These are phyloP conservation scores for Pyracantha coccinea DNA, from an alignment of 331 rosid species.

Conservation along the genomic window DNA sequence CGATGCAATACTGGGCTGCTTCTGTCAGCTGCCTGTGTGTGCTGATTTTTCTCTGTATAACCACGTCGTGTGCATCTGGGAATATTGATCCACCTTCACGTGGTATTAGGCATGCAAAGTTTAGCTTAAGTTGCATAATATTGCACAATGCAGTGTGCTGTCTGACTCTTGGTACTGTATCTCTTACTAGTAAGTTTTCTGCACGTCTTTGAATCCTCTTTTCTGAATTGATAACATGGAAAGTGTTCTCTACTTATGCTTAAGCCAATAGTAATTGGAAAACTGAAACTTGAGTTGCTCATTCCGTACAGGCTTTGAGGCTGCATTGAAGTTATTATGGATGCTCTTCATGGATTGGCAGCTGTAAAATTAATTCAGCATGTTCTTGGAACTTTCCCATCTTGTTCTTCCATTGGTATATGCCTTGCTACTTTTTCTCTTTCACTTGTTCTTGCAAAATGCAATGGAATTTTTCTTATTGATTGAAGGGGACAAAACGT, in stretches of 20 bases:
- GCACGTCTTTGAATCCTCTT: not conserved
- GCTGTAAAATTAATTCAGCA: conserved; percentile 70
- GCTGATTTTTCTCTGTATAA: conserved; percentile 41
- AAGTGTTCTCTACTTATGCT: not conserved
- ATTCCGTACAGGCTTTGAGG: conserved; percentile 41
- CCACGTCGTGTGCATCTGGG: conserved; percentile 16
- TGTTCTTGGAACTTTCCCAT: conserved; percentile 68
- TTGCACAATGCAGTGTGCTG: conserved; percentile 37
- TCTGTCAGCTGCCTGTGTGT: conserved; percentile 63
- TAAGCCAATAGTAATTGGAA: not conserved
- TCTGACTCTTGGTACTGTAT: conserved; percentile 37
- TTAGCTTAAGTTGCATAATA: conserved; percentile 36
- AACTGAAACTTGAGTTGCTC: not conserved
- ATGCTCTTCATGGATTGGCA: conserved; percentile 70
- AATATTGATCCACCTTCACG: not conserved
- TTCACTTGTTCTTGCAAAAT: not conserved
- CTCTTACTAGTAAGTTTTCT: conserved; percentile 42
- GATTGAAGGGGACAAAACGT: not conserved
- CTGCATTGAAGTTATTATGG: conserved; percentile 55
- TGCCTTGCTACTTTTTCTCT: not conserved
- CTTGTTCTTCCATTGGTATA: conserved; percentile 92
- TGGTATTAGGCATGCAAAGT: conserved; percentile 35
- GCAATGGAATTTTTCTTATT: not conserved
- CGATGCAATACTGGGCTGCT: conserved; percentile 78
- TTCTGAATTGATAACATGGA: not conserved